Evolutionary conservation across 179 eudicot species (phyloP).

Genomic region (Nepenthes alata): DNA sequence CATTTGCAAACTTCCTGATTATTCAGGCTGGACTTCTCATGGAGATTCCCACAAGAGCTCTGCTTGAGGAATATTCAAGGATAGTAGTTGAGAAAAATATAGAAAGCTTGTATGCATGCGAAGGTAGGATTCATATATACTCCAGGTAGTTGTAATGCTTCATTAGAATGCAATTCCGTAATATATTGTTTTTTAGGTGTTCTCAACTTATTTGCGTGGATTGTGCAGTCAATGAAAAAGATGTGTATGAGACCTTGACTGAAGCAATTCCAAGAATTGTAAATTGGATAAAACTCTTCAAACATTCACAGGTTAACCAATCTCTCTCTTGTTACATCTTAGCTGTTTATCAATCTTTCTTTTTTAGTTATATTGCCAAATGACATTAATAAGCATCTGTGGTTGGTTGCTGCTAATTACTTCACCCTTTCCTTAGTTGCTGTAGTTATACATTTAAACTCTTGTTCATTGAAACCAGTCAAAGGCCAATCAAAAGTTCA

Average conservation of each 20-base stretch:
- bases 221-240: constrained; percentile 69
- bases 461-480: no score
- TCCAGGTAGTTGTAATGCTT: not conserved
- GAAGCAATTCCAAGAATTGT: constrained; percentile 76
- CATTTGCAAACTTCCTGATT: constrained; percentile 2
- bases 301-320: constrained; percentile 52
- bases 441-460: no score
- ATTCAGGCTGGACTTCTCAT: constrained; percentile 74
- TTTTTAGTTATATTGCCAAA: no score
- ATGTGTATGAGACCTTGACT: constrained; percentile 40
- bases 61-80: constrained; percentile 59
- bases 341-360: no score
- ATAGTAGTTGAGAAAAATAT: constrained; percentile 53
- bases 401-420: no score
- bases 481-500: no score
- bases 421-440: no score
- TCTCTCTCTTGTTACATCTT: not conserved
- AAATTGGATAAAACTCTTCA: constrained; percentile 64
- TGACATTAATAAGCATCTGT: no score
- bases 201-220: not conserved
- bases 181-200: not conserved
- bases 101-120: constrained; percentile 90
- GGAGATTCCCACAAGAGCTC: constrained; percentile 56
- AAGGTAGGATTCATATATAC: constrained; percentile 38
- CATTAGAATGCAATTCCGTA: not conserved